phyloP scores from a whole-genome alignment of 2,329 filamentous ascomycete genomes.

The Dendrostoma leiphaemia region DNA sequence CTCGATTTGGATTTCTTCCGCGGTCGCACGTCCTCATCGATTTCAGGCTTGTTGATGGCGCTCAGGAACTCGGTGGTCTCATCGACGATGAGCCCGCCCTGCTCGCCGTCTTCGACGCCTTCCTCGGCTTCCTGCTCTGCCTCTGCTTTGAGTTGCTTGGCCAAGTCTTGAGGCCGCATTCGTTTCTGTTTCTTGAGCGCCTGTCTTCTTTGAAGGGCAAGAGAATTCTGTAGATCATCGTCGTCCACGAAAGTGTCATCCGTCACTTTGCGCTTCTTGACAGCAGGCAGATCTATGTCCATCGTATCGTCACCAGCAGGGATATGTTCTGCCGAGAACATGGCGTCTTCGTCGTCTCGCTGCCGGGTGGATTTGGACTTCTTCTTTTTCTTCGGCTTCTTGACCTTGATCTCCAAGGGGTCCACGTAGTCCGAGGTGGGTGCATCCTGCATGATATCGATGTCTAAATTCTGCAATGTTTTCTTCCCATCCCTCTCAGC shows the following conservation, averaged over 20 bases:
- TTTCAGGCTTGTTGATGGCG: constrained; percentile 69
- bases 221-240: constrained; percentile 83
- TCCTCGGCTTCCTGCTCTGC: constrained; percentile 52
- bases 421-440: constrained; percentile 87
- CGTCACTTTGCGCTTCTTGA: constrained; percentile 63
- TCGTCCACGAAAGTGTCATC: constrained; percentile 79
- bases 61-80: constrained; percentile 95
- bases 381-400: constrained; percentile 92
- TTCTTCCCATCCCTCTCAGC: constrained; percentile 52
- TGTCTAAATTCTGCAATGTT: constrained; percentile 69
- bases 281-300: constrained; percentile 63
- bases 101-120: constrained; percentile 36
- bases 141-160: constrained; percentile 71
- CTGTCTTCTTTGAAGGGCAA: constrained; percentile 78
- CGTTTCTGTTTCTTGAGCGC: constrained; percentile 92
- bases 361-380: constrained; percentile 75
- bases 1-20: constrained; percentile 40
- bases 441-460: constrained; percentile 65
- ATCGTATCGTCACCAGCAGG: constrained; percentile 54
- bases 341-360: constrained; percentile 61
- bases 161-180: constrained; percentile 81
- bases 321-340: constrained; percentile 44
- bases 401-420: constrained; percentile 82
- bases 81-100: constrained; percentile 79
- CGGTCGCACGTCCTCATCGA: constrained; percentile 53